These are phyloP conservation scores for Coemansia aciculifera DNA, from an alignment of 192 early-diverging fungal genomes.

Conservation along the genomic window DNA sequence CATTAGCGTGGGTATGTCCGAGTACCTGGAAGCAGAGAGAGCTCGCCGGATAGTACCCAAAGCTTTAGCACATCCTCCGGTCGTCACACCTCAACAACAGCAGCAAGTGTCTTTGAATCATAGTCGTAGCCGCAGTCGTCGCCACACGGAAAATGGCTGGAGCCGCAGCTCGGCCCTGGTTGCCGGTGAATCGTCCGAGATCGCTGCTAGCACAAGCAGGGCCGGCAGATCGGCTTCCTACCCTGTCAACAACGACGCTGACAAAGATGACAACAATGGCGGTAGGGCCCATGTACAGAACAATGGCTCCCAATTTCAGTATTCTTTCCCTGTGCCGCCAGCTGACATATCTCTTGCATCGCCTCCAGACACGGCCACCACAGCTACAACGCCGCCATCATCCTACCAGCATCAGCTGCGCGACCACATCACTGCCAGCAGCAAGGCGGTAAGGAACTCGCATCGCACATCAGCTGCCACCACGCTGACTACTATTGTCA, in stretches of 20 bases:
- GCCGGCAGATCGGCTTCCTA: neutral
- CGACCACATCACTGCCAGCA: conserved; percentile 1
- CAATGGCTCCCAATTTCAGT: neutral
- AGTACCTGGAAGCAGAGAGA: conserved; percentile 16
- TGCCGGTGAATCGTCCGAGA: neutral
- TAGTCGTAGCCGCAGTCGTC: neutral
- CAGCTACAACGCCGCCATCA: conserved; percentile 2
- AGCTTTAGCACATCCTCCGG: neutral
- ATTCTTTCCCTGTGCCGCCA: neutral
- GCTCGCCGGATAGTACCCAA: conserved; percentile 6
- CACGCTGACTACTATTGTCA: conserved; percentile 15
- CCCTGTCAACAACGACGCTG: neutral
- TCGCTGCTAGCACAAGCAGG: neutral
- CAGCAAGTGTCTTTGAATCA: neutral
- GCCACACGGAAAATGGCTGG: conserved; percentile 9
- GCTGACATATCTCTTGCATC: conserved; percentile 2
- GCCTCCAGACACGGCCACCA: conserved; percentile 22
- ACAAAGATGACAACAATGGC: neutral
- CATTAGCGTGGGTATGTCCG: neutral
- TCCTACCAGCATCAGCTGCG: neutral
- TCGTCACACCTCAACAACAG: neutral
- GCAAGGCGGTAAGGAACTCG: neutral
- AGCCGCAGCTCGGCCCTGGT: neutral
- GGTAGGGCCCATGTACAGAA: neutral
- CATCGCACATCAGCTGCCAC: conserved; percentile 22